These are phyloP conservation scores for Backusella tarrabulga DNA, from an alignment of 192 early-diverging fungal genomes.

Conservation along the genomic window DNA sequence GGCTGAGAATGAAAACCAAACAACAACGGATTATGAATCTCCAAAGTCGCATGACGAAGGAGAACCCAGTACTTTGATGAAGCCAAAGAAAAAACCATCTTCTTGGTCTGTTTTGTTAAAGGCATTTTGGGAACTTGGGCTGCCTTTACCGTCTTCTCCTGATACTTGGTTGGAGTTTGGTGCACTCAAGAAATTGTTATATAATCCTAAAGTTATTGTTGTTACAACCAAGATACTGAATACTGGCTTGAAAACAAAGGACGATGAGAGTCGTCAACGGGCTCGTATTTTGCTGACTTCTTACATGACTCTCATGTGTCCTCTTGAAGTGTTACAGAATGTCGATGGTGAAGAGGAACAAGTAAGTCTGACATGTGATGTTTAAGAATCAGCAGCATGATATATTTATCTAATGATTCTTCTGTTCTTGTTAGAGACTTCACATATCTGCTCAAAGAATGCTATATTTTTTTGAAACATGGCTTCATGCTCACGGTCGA, in stretches of 20 bases:
- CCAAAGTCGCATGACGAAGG: not conserved
- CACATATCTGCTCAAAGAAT: conserved; percentile 33
- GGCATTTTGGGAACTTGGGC: conserved; percentile 13
- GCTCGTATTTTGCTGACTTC: conserved; percentile 68
- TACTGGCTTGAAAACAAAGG: conserved; percentile 21
- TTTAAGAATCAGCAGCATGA: not conserved
- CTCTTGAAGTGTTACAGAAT: conserved; percentile 56
- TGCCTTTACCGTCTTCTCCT: not conserved
- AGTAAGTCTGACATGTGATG: conserved; percentile 32
- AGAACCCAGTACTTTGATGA: not conserved
- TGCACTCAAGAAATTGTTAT: conserved; percentile 26
- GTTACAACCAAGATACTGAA: conserved; percentile 40
- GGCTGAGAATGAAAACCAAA: not conserved
- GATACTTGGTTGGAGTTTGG: conserved; percentile 29
- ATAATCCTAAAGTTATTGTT: conserved; percentile 35
- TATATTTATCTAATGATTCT: not conserved
- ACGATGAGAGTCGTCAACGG: conserved; percentile 43
- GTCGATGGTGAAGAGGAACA: conserved; percentile 49
- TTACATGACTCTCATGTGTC: conserved; percentile 71
- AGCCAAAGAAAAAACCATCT: not conserved
- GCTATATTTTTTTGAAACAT: conserved; percentile 36
- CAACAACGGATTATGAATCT: not conserved
- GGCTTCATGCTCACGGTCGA: conserved; percentile 22
- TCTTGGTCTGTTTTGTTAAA: conserved; percentile 10
- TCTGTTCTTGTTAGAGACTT: conserved; percentile 26